Conservation (phyloP, 352 stramenopile genomes). For the Globisporangium cederbergense region DNA sequence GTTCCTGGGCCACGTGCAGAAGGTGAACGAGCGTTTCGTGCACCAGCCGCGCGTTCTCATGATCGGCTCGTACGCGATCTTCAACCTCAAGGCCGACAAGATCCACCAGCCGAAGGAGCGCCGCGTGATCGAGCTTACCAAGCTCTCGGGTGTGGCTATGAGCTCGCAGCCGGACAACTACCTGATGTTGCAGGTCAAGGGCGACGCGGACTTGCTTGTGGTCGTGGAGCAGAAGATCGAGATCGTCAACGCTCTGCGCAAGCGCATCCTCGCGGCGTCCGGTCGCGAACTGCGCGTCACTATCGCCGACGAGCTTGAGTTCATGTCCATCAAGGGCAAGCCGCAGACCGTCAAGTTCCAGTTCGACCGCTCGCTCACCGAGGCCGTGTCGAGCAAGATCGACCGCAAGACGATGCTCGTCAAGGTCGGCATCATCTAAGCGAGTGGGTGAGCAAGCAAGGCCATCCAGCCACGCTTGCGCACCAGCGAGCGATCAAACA, state of each 20-base stretch:
- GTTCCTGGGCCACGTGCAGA: slow-evolving; percentile 67
- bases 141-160: slow-evolving; percentile 62
- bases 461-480: background rate
- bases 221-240: slow-evolving; percentile 78
- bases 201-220: slow-evolving; percentile 69
- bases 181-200: slow-evolving; percentile 70
- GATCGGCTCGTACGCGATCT: slow-evolving; percentile 71
- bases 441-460: background rate
- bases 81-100: slow-evolving; percentile 85
- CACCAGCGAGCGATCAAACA: background rate
- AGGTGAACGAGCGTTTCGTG: slow-evolving; percentile 84
- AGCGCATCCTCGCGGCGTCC: slow-evolving; percentile 53
- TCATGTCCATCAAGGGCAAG: slow-evolving; percentile 66
- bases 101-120: slow-evolving; percentile 82
- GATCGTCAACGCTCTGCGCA: slow-evolving; percentile 68
- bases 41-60: slow-evolving; percentile 75
- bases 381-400: slow-evolving; percentile 58
- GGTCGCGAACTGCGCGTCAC: slow-evolving; percentile 58
- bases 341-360: slow-evolving; percentile 66
- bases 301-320: slow-evolving; percentile 68
- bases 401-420: slow-evolving; percentile 74
- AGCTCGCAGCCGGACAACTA: slow-evolving; percentile 82
- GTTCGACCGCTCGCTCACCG: slow-evolving; percentile 58
- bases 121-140: slow-evolving; percentile 58
- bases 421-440: slow-evolving; percentile 71